These are phyloP conservation scores for Cystobasidium ongulense DNA, from an alignment of 768 basidiomycete genomes.

Conservation along the genomic window DNA sequence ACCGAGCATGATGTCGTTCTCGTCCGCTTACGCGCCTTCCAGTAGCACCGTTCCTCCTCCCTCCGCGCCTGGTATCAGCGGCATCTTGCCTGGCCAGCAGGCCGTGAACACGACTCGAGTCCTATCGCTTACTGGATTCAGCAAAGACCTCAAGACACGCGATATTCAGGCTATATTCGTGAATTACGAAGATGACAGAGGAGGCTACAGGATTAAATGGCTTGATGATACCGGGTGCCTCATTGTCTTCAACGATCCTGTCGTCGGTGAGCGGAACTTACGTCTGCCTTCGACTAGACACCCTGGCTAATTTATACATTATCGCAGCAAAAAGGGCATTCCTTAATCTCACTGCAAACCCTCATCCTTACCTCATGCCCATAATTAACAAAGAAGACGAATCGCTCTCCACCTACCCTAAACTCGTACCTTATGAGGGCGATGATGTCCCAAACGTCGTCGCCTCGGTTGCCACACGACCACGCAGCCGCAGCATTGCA, in stretches of 20 bases:
- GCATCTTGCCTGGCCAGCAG: conserved; percentile 24
- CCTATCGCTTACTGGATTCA: conserved; percentile 81
- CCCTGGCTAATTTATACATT: background rate
- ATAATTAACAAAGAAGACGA: background rate
- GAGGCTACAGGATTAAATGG: conserved; percentile 99
- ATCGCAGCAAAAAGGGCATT: conserved; percentile 83
- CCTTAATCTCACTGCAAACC: conserved; percentile 71
- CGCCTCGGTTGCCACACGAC: conserved; percentile 45
- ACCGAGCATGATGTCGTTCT: conserved; percentile 2
- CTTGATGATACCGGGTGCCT: conserved; percentile 89
- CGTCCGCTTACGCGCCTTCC: background rate
- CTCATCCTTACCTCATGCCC: conserved; percentile 51
- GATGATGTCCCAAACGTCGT: conserved; percentile 69
- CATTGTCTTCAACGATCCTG: conserved; percentile 86
- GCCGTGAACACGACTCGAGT: conserved; percentile 60
- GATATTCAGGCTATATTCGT: conserved; percentile 86
- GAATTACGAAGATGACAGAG: conserved; percentile 74
- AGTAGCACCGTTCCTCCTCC: conserved; percentile 25
- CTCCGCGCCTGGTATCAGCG: conserved; percentile 20
- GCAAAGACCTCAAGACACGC: conserved; percentile 91
- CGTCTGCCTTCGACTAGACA: background rate
- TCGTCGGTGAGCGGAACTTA: conserved; percentile 60
- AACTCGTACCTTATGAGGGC: conserved; percentile 80
- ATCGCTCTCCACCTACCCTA: background rate
- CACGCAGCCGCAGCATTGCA: conserved; percentile 27